phyloP scores from a whole-genome alignment of 805 yeast genomes.

The Kodamaea kaohsiungensis region DNA sequence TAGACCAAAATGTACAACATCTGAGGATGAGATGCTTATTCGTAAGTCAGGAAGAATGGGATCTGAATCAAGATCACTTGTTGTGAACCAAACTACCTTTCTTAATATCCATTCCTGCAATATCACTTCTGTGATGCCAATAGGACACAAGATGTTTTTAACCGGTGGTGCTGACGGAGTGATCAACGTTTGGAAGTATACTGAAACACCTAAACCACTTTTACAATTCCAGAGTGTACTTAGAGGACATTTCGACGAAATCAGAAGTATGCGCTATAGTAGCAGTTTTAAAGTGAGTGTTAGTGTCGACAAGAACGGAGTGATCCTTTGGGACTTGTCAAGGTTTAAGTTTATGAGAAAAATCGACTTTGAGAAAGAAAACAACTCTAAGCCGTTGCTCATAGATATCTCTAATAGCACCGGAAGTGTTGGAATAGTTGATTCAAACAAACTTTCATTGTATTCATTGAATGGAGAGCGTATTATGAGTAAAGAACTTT shows the following conservation, averaged over 20 bases:
- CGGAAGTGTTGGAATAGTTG: slow-evolving; percentile 51
- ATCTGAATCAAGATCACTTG: slow-evolving; percentile 29
- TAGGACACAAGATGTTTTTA: slow-evolving; percentile 44
- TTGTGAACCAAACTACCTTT: slow-evolving; percentile 45
- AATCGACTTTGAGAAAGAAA: slow-evolving; percentile 20
- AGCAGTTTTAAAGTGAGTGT: slow-evolving; percentile 55
- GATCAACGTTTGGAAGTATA: slow-evolving; percentile 58
- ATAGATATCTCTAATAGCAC: slow-evolving; percentile 15
- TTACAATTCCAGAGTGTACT: slow-evolving; percentile 47
- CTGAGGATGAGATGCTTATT: slow-evolving; percentile 39
- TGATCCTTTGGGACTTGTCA: slow-evolving; percentile 66
- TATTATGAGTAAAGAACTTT: slow-evolving; percentile 25
- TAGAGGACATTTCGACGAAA: slow-evolving; percentile 57
- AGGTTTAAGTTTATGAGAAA: slow-evolving; percentile 50
- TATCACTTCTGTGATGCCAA: slow-evolving; percentile 41
- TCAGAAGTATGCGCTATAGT: slow-evolving; percentile 50
- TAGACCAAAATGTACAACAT: slow-evolving; percentile 39
- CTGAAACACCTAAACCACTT: slow-evolving; percentile 20
- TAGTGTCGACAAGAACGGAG: slow-evolving; percentile 58
- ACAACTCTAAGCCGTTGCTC: background rate
- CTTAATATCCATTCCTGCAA: slow-evolving; percentile 42
- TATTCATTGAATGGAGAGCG: slow-evolving; percentile 57
- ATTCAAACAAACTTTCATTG: slow-evolving; percentile 29
- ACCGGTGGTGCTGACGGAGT: slow-evolving; percentile 61
- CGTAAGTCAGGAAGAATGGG: slow-evolving; percentile 23